Base-by-base conservation (phyloP, 2,329 filamentous ascomycete genomes). In the Trichoderma sp. region DNA sequence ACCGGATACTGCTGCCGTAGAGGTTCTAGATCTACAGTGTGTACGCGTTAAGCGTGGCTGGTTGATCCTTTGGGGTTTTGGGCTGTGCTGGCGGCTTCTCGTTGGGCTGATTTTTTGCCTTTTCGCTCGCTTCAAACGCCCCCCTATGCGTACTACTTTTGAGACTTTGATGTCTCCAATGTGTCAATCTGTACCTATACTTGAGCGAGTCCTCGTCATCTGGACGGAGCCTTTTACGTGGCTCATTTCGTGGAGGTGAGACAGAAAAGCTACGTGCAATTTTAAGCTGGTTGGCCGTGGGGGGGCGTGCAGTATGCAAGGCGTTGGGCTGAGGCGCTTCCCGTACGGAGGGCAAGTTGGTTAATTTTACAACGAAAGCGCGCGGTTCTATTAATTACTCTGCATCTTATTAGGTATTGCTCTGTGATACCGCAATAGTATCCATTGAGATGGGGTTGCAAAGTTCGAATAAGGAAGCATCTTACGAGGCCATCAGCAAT, bases 161-260 rank as follows among this genome's bases (percentile, higher is more conserved):
- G 27, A 27, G 27, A 49, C 47, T 29, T 53, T 27, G 0, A 55
- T 24, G 21, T 29, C 52, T n/a, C 16, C 40, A n/a, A 43, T 19
- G 19, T 43, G 5, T 8, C 14, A 19, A n/a, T 8, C 19, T 43
- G 52, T 55, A 55, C 52, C 52, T 29, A 16, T 35, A 24, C n/a
- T 27, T 62, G 40, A 3, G 19, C n/a, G 40, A 33, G 31, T 29
- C 59, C 47, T 63, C 60, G 60, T 53, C 60, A 53, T 40, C 60
- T 19, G 21, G 24, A 29, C 6, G n/a, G 40, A 62, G 27, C 19
- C 6, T 62, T 40, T 62, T 62, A 43, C 59, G 59, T 52, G 59
- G 59, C 29, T 62, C 59, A 47, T 62, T 62, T 62, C 59, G 59
- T 29, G 60, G 60, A 53, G 60, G 60, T 63, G 60, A 63, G 60